A percentile compares a stretch with the other conserved stretches of the same genome.
phyloP scores from a whole-genome alignment of 495 filamentous ascomycete genomes.

The Aspergillus conjunctus region DNA sequence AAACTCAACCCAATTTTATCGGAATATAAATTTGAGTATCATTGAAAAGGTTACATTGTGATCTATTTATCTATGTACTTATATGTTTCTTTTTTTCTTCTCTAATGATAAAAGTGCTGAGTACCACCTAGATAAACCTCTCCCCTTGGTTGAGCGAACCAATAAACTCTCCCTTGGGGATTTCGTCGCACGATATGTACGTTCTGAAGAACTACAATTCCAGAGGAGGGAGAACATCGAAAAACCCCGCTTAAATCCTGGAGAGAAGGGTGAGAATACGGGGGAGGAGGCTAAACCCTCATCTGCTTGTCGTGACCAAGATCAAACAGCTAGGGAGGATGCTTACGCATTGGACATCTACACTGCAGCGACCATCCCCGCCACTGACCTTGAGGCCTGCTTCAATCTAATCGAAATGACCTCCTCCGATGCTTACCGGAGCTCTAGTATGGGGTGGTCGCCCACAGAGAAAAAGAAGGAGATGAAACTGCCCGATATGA shows the following conservation, averaged over 20 bases:
- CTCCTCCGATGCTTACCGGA: constrained; percentile 64
- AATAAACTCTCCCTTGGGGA: constrained; percentile 39
- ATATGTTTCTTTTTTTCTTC: not conserved
- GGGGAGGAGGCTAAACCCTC: not conserved
- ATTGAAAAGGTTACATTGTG: not conserved
- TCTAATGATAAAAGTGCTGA: not conserved
- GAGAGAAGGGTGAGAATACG: not conserved
- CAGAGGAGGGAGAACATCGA: not conserved
- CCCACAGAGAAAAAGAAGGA: constrained; percentile 68
- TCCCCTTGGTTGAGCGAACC: constrained; percentile 47
- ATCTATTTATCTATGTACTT: not conserved
- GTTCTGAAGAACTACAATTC: constrained; percentile 20
- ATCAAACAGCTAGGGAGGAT: not conserved
- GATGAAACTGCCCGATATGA: constrained; percentile 72
- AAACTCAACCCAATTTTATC: too few species aligned
- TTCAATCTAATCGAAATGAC: constrained; percentile 72
- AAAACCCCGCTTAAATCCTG: not conserved
- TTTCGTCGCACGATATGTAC: constrained; percentile 38
- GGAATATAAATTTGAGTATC: not conserved
- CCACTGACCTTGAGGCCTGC: constrained; percentile 62
- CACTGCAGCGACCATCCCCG: constrained; percentile 47
- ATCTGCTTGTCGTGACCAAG: not conserved
- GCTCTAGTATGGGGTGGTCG: constrained; percentile 69
- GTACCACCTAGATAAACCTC: constrained; percentile 17
- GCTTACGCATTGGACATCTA: constrained; percentile 39